Evolutionary conservation across 345 rosid species (phyloP), one percentile per base, ranked within the genome.

Genomic region (Zanthoxylum bungeanum): DNA sequence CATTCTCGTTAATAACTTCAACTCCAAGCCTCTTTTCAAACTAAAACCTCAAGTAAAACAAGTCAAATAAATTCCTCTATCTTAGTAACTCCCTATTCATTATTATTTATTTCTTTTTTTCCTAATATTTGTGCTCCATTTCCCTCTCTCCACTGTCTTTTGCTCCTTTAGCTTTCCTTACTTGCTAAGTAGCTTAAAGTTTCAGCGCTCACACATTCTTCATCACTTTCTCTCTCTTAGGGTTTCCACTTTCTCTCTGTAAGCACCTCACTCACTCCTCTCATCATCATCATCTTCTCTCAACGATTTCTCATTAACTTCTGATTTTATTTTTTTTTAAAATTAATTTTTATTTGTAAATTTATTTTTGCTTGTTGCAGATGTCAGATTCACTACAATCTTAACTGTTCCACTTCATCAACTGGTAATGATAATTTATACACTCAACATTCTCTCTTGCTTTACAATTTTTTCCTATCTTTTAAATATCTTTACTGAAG

Each of bases 121-220:
- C 7, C 28, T 27, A 61, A 12, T 17, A 62, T 49, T 1, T 12
- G n/a, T n/a, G 33, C 44, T 14, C 55, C 55, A 17, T 12, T 65
- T 66, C 36, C 55, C 24, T 58, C 19, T 3, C 1, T 11, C 25
- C 17, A 1, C 67, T 27, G 33, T 68, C 17, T 28, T 1, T 50
- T 57, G 52, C 63, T 66, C 70, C 58, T 61, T 60, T 52, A 68
- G 68, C 81, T 60, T 58, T 69, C 70, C 82, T 82, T 78, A 30
- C 83, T 84, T 81, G 73, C 82, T 62, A 83, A 82, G 88, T 78
- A 72, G 86, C 87, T 79, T 74, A 73, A 82, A 79, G 66, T 53
- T 73, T 73, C 61, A 67, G 66, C 76, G 7, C 60, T 4, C 9
- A 2, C 30, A 4, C 65, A 4, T 28, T 39, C 2, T 11, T 25